Conservation (phyloP, 1,139 yeast species). For the Protomyces pachydermus region DNA sequence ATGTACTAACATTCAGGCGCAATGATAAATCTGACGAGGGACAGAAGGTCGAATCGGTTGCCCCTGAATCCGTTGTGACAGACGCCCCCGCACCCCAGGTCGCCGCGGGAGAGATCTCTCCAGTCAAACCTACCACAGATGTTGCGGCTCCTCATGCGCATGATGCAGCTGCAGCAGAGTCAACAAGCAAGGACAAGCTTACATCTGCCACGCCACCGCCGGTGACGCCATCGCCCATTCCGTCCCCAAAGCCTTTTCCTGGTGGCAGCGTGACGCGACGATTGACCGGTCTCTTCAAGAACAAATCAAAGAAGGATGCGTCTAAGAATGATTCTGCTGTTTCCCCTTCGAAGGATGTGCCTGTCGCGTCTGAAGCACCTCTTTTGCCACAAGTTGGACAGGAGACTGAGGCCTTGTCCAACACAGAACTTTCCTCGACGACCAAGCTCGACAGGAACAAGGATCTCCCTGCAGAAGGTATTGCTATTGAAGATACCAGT, state of each 20-base stretch:
- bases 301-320: not conserved
- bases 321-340: not conserved
- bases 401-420: not conserved
- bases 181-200: not conserved
- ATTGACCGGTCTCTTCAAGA: not conserved
- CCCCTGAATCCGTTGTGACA: not conserved
- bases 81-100: not conserved
- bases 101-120: not conserved
- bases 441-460: not conserved
- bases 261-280: not conserved
- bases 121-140: not conserved
- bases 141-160: not conserved
- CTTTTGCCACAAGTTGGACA: not conserved
- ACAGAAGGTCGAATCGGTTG: not conserved
- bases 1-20: not conserved
- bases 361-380: not conserved
- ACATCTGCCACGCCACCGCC: not conserved
- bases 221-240: not conserved
- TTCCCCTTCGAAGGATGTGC: too few relatives aligned
- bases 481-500: not conserved
- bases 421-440: not conserved
- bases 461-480: too few relatives aligned
- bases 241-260: not conserved
- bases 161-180: not conserved
- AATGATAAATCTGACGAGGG: not conserved